Base-by-base conservation (phyloP, 306 rosid genomes). In the Quercus berberidifolia region DNA sequence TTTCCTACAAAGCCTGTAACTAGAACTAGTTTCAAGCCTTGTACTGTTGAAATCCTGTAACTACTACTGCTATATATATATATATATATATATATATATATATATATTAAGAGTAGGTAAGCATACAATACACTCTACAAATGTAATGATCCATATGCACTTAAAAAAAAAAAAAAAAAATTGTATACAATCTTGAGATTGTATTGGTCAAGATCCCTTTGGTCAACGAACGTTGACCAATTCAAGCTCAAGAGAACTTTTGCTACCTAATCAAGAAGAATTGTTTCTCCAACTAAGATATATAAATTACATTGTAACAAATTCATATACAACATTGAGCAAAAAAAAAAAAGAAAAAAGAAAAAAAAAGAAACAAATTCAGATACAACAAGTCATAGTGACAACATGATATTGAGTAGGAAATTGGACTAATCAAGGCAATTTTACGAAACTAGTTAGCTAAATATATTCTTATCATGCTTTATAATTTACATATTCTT, bases 131-230 rank as follows among this genome's bases (percentile, higher is more conserved):
- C 30, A 80, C 14, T 81, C 71, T 23, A 30, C 30, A 67, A 78
- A 76, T 28, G 41, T 7, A 65, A 33, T 31, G 3, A 33, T 6
- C 1, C 18, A 43, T 1, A 43, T 62, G 56, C 19, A 71, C 3
- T 17, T 6, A 0, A 14, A 3, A 17, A 5, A 30, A 25, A 25
- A 25, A 25, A 28, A 28, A n/a, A 49, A 33, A 54, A 38, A 6
- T 43, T 3, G 15, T 9, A 69, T 33, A 51, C 30, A 18, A 38
- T 46, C 84, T 69, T 79, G 82, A 81, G 1, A 79, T 79, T 84
- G 86, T 71, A 79, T 76, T 79, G 84, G 82, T 83, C 76, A 73
- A 75, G 28, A 74, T 57, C 85, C 89, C 83, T 75, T 18, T 79
- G n/a, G 77, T 85, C 80, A 85, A 85, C 72, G 25, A 86, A 78